Base-by-base conservation (phyloP, 164 flowering plant genomes). In the Macadamia tetraphylla region DNA sequence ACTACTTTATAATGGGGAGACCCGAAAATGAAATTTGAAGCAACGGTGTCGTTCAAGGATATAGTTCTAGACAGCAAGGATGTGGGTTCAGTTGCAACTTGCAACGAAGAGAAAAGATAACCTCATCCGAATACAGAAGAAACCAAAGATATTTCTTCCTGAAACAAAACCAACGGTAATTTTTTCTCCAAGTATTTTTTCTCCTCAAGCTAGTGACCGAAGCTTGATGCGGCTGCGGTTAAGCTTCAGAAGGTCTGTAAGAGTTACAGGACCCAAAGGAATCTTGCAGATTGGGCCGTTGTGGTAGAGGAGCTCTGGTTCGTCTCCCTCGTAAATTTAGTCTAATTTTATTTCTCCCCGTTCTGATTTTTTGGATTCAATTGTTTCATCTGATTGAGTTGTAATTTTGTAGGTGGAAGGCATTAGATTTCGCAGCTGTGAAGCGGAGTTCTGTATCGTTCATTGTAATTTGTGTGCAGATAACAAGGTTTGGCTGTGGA, bases 211-310 rank as follows among this genome's bases (percentile, higher is more conserved):
- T 83, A 1, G 63, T 63, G 56, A 31, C 73, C 42, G 82, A 83
- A 72, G 71, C 84, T 76, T 32, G 81, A 84, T 78, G 84, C 80
- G 6, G 94, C 94, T 46, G 94, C 89, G 14, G 73, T 80, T 62
- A 85, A 75, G 76, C 69, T 88, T 67, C 94, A 88, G 78, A 88
- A 87, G 66, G 80, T 83, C 52, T 88, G 87, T 76, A 85, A 82
- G 80, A 85, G 94, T 77, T 87, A 88, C 71, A 58, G 89, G 17
- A 88, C 94, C 0, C 73, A 91, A 67, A 76, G 94, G 60, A 87
- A 82, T 69, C 86, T 88, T 56, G 94, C 94, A 10, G 91, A 87
- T 73, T 87, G 91, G 67, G 94, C 91, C 2, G 87, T 87, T 31
- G 85, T 89, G 29, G 82, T 78, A 59, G 91, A 89, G 73, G 91